A percentile compares a stretch with the other conserved stretches of the same genome.
Conservation (phyloP, 345 rosid genomes). For the Arabidopsis suecica region DNA sequence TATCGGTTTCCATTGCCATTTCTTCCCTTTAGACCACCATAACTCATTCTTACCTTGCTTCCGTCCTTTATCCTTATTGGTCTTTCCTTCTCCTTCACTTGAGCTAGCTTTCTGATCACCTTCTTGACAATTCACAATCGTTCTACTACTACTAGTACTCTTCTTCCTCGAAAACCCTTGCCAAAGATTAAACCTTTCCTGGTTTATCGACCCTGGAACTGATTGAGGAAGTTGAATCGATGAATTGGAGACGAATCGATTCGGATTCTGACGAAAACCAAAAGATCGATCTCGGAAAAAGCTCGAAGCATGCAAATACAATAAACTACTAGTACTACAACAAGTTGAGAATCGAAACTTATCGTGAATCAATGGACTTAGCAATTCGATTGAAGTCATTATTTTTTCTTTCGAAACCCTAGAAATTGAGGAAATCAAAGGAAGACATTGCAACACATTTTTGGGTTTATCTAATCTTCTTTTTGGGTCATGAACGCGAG, state of each 20-base stretch:
- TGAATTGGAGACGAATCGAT: constrained; percentile 46
- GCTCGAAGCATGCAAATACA: constrained; percentile 49
- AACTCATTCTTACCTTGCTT: constrained; percentile 57
- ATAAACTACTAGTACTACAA: constrained; percentile 39
- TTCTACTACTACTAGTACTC: constrained; percentile 30
- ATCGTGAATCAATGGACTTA: constrained; percentile 47
- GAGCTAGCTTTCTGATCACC: constrained; percentile 60
- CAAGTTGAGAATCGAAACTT: constrained; percentile 39
- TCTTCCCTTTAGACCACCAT: constrained; percentile 78
- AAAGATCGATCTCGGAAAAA: constrained; percentile 47
- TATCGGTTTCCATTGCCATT: constrained; percentile 83
- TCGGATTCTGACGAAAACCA: constrained; percentile 47
- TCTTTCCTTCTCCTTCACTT: constrained; percentile 48
- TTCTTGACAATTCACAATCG: constrained; percentile 69
- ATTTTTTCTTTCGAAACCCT: constrained; percentile 40
- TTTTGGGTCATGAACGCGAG: constrained; percentile 17
- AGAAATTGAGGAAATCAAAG: constrained; percentile 40
- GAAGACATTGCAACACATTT: background rate
- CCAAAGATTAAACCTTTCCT: constrained; percentile 42
- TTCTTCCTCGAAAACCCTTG: constrained; percentile 45
- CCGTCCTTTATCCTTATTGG: constrained; percentile 57
- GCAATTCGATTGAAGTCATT: constrained; percentile 55
- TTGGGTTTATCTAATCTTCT: constrained; percentile 30
- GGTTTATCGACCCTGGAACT: constrained; percentile 14
- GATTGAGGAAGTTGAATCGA: constrained; percentile 45